A percentile compares a stretch with the other conserved stretches of the same genome.
phyloP scores from a whole-genome alignment of 768 basidiomycete species.

The Calocybe indica region DNA sequence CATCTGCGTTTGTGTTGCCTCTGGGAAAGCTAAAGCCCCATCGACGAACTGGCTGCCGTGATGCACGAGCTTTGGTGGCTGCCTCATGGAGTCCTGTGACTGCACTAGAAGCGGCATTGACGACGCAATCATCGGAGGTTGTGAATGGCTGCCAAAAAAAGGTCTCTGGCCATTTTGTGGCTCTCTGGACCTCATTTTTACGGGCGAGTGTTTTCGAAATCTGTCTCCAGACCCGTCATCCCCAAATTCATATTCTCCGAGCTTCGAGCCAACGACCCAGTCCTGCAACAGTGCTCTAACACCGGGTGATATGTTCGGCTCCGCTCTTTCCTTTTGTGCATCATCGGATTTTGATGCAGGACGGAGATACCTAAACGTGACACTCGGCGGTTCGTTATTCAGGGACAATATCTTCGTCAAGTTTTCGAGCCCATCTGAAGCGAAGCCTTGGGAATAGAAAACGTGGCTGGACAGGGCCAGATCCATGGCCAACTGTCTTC shows the following conservation, averaged over 20 bases:
- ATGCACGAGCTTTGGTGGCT: background rate
- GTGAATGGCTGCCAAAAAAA: conserved; percentile 2
- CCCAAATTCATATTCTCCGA: conserved; percentile 40
- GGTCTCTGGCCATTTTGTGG: conserved; percentile 3
- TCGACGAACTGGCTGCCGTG: conserved; percentile 5
- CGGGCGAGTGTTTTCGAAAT: conserved; percentile 3
- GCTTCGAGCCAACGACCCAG: conserved; percentile 56
- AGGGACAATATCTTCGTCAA: conserved; percentile 60
- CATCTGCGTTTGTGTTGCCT: conserved; percentile 34
- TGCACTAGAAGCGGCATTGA: conserved; percentile 3
- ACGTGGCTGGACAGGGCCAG: conserved; percentile 53
- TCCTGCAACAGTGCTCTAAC: conserved; percentile 61
- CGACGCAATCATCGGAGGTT: background rate
- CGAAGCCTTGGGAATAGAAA: conserved; percentile 42
- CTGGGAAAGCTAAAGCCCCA: conserved; percentile 1
- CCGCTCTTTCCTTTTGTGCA: conserved; percentile 15
- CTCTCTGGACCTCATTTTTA: background rate
- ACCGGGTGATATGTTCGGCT: conserved; percentile 35
- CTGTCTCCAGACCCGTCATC: conserved; percentile 46
- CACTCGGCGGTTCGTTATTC: conserved; percentile 45
- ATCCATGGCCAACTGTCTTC: conserved; percentile 60
- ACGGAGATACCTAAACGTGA: conserved; percentile 57
- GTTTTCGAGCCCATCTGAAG: conserved; percentile 35
- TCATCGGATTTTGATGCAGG: conserved; percentile 35
- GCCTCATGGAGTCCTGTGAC: conserved; percentile 10